Evolutionary conservation across 352 stramenopile species (phyloP), one percentile per base, ranked within the genome.

Genomic region (Phytophthora europaea): DNA sequence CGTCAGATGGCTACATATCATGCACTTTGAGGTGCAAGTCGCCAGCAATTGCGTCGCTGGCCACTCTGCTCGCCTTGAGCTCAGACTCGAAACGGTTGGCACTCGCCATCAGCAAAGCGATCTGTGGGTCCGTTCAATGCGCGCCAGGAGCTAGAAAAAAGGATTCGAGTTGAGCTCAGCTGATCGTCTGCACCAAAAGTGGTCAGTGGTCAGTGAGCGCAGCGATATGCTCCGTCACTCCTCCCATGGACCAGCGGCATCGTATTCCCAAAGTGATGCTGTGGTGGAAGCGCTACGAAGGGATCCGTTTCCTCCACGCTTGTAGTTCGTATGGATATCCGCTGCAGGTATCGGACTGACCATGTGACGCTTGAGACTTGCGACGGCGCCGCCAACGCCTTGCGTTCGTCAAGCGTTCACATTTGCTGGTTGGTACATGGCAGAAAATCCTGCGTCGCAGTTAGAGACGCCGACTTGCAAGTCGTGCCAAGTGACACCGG

Each of bases 31-130:
- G 8, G 15, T 36, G 43, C 59, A 67, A 67, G 45, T 67, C 16
- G 60, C 31, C 47, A 67, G 57, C 57, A 73, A 72, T 61, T 76
- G 64, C 63, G 48, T 55, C 28, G 69, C 69, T 76, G 69, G 62
- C 63, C 52, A 72, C 64, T 74, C 56, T 55, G 23, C 62, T 65
- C 65, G 61, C 50, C 62, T 64, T 61, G 69, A 60, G 61, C 34
- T 34, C 47, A 50, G 58, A 62, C 20, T 43, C 50, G 70, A 73
- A 72, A 76, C 64, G 64, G 63, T 65, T 45, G 33, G 22, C 38
- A 40, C 61, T 75, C 38, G 18, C 22, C 60, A 61, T 34, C 36
- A 13, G 9, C 57, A 38, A 4, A n/a, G 22, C 8, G 16, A 53
- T 54, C 36, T 9, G 58, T 56, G 26, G 28, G 15, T 56, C 23